Evolutionary conservation across 176 grass and related monocot species (phyloP), one percentile per base, ranked within the genome.

Genomic region (Eleusine indica): DNA sequence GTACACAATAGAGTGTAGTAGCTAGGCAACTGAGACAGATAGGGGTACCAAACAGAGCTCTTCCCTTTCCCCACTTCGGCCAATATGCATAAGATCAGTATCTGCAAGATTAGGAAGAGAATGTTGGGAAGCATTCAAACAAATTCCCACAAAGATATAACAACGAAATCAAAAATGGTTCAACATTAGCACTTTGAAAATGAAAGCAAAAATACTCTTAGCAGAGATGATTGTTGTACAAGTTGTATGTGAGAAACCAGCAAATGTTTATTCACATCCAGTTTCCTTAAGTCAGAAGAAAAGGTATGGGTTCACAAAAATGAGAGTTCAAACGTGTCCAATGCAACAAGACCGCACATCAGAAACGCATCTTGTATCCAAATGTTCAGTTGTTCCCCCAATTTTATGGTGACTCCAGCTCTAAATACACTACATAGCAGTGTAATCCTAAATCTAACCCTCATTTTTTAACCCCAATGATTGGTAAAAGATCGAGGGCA

Each of bases 31-130:
- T 94, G 91, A 68, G 80, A 95, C 74, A 98, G 70, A 77, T 94
- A 98, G 35, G 86, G 89, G 44, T 98, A 94, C 96, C 96, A 98
- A 14, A 84, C 56, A 3, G 96, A 98, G 70, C 37, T 53, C 70
- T 76, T 98, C 71, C 91, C 93, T 37, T 93, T 95, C 74, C 80
- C 85, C 70, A 98, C 89, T 84, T 98, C 91, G 71, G 87, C 69
- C 80, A 98, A 88, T 75, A 98, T 87, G 72, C 89, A 95, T 78
- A 94, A 81, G 13, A 82, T 90, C 52, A 98, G 70, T 73, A 70
- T 90, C 96, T 98, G 89, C 13, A 32, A 3, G 89, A 66, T 66
- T 46, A 64, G 32, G 83, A 81, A 74, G 64, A 75, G 35, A 60
- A 66, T 38, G 57, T 19, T 73, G 47, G 69, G 14, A 87, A 89